Percentiles rank a stretch among this genome's conserved stretches.
These are phyloP conservation scores for Botrytis pseudocinerea DNA, from an alignment of 2,329 filamentous ascomycete species.

Conservation along the genomic window DNA sequence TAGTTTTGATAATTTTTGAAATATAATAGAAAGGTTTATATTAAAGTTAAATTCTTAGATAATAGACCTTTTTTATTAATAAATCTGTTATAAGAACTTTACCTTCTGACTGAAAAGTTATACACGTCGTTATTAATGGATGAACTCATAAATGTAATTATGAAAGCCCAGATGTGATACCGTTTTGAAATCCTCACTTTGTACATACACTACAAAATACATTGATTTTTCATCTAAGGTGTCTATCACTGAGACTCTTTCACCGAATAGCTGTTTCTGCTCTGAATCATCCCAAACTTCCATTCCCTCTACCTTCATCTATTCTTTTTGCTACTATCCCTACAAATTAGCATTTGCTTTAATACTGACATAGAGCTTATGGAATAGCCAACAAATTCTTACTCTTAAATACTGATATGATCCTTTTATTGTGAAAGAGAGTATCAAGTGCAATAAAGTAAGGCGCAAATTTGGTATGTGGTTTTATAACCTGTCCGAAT, in stretches of 20 bases:
- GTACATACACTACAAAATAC: too few species aligned
- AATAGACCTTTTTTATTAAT: too few species aligned
- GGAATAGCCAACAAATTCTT: not conserved
- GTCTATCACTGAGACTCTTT: too few species aligned
- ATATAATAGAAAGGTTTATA: too few species aligned
- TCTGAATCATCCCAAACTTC: too few species aligned
- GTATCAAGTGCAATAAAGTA: not conserved
- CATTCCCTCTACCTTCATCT: too few species aligned
- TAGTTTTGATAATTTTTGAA: too few species aligned
- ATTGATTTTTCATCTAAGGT: too few species aligned
- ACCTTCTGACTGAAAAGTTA: conserved; percentile 23
- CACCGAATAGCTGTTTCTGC: too few species aligned
- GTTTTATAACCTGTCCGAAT: not conserved
- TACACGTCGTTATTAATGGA: not conserved
- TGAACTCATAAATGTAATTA: not conserved
- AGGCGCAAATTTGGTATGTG: not conserved
- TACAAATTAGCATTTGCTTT: too few species aligned
- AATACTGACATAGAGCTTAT: not conserved
- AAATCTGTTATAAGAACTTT: not conserved
- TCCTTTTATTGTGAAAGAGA: not conserved
- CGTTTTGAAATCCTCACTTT: too few species aligned
- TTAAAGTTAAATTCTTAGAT: too few species aligned
- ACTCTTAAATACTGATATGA: not conserved
- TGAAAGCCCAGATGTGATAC: not conserved
- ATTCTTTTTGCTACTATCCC: not conserved